phyloP scores from a whole-genome alignment of 2,329 filamentous ascomycete species.

The Aspergillus nomiae region DNA sequence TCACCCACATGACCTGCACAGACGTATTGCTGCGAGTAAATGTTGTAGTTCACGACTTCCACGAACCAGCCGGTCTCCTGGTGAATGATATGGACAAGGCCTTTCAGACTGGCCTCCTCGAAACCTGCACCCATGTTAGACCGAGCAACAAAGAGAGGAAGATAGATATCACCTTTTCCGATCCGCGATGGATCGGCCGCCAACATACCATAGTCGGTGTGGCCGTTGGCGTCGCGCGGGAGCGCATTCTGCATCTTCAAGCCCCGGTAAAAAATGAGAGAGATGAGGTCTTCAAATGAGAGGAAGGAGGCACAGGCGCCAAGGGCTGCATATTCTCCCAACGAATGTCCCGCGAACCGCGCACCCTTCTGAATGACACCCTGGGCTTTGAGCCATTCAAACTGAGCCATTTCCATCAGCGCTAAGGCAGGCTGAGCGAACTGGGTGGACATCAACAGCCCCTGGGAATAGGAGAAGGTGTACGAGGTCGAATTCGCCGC shows the following conservation, averaged over 20 bases:
- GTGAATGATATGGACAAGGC: slow-evolving; percentile 91
- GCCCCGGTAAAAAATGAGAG: slow-evolving; percentile 84
- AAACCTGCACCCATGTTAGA: slow-evolving; percentile 68
- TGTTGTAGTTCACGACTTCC: slow-evolving; percentile 97
- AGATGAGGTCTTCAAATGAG: slow-evolving; percentile 84
- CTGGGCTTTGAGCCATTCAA: slow-evolving; percentile 98
- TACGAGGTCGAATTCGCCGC: no score
- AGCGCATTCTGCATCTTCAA: slow-evolving; percentile 99
- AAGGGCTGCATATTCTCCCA: slow-evolving; percentile 96
- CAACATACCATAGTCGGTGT: slow-evolving; percentile 99
- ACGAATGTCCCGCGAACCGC: slow-evolving; percentile 95
- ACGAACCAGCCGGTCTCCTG: slow-evolving; percentile 93
- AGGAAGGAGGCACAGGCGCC: slow-evolving; percentile 99
- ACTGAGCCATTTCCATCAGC: slow-evolving; percentile 99
- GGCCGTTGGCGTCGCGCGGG: slow-evolving; percentile 87
- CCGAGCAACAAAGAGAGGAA: neutral
- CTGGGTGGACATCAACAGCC: slow-evolving; percentile 50
- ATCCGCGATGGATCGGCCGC: slow-evolving; percentile 98
- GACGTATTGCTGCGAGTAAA: slow-evolving; percentile 71
- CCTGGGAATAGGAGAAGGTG: no score
- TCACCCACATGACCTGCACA: slow-evolving; percentile 60
- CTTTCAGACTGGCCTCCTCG: slow-evolving; percentile 95
- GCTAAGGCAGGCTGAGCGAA: slow-evolving; percentile 98
- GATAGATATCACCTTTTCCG: slow-evolving; percentile 66
- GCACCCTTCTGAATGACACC: slow-evolving; percentile 93